Evolutionary conservation across 768 basidiomycete genomes (phyloP).

Genomic region (Nidularia sp.): DNA sequence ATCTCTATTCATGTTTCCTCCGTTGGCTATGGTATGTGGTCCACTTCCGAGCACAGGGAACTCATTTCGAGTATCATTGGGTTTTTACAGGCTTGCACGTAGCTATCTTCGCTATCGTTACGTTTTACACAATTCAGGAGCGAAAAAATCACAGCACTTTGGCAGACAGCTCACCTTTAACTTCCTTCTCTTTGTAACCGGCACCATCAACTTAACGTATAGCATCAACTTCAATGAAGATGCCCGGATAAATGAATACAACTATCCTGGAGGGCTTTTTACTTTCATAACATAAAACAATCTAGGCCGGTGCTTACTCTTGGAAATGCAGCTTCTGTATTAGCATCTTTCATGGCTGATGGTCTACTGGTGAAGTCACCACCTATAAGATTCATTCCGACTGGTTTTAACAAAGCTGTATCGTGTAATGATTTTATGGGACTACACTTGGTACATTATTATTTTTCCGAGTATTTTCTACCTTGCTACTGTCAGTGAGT

Average conservation of each 20-base stretch:
- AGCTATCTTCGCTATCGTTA: conserved; percentile 7
- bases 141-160: neutral
- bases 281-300: conserved; percentile 22
- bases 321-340: conserved; percentile 16
- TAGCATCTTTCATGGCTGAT: conserved; percentile 29
- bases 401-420: conserved; percentile 21
- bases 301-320: conserved; percentile 14
- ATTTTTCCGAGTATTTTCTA: conserved; percentile 13
- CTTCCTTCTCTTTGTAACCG: conserved; percentile 5
- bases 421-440: conserved; percentile 28
- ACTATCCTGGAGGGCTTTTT: conserved; percentile 27
- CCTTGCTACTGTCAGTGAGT: conserved; percentile 12
- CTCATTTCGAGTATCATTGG: neutral
- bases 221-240: conserved; percentile 12
- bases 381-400: neutral
- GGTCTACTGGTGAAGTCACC: conserved; percentile 27
- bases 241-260: conserved; percentile 26
- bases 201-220: conserved; percentile 13
- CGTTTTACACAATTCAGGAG: conserved; percentile 3
- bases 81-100: conserved; percentile 10
- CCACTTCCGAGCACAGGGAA: neutral
- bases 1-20: conserved; percentile 13
- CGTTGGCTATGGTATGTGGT: conserved; percentile 13
- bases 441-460: conserved; percentile 12
- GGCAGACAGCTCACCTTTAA: conserved; percentile 5